Percentiles rank a stretch among this genome's conserved stretches.
Conservation (phyloP, 2,329 filamentous ascomycete genomes). For the Cladophialophora immunda region DNA sequence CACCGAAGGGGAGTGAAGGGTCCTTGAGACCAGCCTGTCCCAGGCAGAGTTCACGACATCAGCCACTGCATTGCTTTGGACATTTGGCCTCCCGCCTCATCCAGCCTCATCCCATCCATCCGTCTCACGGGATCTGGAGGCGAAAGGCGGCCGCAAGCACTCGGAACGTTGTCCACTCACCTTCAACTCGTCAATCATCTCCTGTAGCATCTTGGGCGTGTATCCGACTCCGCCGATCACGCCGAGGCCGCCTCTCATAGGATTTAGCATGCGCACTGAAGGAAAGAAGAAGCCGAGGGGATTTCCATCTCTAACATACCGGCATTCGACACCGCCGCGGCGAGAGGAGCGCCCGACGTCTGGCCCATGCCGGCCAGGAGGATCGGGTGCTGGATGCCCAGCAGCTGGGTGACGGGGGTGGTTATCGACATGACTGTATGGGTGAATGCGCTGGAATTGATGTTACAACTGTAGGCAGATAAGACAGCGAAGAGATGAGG, state of each 20-base stretch:
- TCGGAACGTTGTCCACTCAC: slow-evolving; percentile 14
- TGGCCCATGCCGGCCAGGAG: slow-evolving; percentile 41
- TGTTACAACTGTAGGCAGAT: too few relatives aligned
- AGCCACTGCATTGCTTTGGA: not conserved
- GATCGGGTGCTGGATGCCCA: slow-evolving; percentile 41
- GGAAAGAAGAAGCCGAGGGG: not conserved
- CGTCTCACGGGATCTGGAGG: not conserved
- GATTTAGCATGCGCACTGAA: not conserved
- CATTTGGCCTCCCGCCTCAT: too few relatives aligned
- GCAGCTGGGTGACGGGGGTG: slow-evolving; percentile 36
- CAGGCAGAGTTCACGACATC: not conserved
- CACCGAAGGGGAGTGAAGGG: slow-evolving; percentile 76
- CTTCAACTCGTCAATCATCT: slow-evolving; percentile 63
- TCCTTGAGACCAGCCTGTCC: slow-evolving; percentile 66
- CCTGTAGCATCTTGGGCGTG: slow-evolving; percentile 75
- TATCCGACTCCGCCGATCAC: slow-evolving; percentile 42
- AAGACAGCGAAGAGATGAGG: not conserved
- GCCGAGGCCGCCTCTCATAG: slow-evolving; percentile 37
- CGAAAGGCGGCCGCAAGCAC: not conserved
- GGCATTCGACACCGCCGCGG: slow-evolving; percentile 42
- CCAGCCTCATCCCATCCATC: not conserved
- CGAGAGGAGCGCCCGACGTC: slow-evolving; percentile 39
- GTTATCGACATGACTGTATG: slow-evolving; percentile 35
- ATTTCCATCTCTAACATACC: slow-evolving; percentile 16
- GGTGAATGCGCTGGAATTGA: not conserved